phyloP scores from a whole-genome alignment of 345 rosid genomes.

The Anacardium occidentale region DNA sequence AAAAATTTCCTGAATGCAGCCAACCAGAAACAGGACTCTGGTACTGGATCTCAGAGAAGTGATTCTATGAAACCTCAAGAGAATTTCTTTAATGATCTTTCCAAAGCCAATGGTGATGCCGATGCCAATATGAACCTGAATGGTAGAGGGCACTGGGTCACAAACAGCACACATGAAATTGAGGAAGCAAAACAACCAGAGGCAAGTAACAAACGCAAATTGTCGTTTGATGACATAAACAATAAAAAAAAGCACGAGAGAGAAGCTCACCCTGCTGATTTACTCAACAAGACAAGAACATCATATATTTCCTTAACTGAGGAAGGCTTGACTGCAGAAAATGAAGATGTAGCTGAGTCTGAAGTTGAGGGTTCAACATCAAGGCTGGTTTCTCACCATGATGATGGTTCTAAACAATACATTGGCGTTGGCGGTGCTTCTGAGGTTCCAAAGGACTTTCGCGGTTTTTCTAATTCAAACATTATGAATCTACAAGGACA shows the following conservation, averaged over 20 bases:
- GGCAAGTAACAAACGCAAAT: conserved; percentile 59
- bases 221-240: conserved; percentile 53
- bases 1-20: conserved; percentile 65
- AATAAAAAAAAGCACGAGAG: conserved; percentile 59
- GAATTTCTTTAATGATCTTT: conserved; percentile 83
- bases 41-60: conserved; percentile 58
- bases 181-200: conserved; percentile 63
- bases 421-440: conserved; percentile 41
- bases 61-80: conserved; percentile 66
- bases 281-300: conserved; percentile 53
- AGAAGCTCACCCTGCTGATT: conserved; percentile 48
- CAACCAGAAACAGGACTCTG: conserved; percentile 55
- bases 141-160: conserved; percentile 52
- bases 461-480: conserved; percentile 45
- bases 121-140: conserved; percentile 52
- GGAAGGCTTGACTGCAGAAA: conserved; percentile 88
- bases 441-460: conserved; percentile 50
- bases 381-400: conserved; percentile 41
- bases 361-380: conserved; percentile 88
- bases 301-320: conserved; percentile 78
- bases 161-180: conserved; percentile 35
- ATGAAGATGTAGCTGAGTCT: conserved; percentile 95
- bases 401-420: conserved; percentile 47
- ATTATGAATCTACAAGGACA: conserved; percentile 40
- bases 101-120: conserved; percentile 48